A percentile compares a stretch with the other conserved stretches of the same genome.
Conservation (phyloP, 2,329 filamentous ascomycete genomes). For the Rhynchosporium secalis region DNA sequence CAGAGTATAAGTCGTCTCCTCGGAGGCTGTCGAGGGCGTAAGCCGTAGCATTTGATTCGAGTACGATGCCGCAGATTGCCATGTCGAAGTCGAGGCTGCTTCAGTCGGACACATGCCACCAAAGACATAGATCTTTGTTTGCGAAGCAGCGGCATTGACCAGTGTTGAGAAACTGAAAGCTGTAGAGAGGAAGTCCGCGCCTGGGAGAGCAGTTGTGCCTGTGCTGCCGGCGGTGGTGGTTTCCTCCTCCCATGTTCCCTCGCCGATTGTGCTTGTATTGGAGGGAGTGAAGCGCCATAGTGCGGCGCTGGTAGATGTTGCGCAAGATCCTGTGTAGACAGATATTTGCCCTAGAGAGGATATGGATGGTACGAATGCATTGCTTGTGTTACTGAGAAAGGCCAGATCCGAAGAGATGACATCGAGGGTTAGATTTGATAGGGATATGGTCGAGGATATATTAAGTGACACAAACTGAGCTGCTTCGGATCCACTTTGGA, state of each 20-base stretch:
- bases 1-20: conserved; percentile 44
- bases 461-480: conserved; percentile 64
- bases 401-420: conserved; percentile 59
- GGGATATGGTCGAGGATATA: conserved; percentile 57
- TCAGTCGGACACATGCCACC: conserved; percentile 81
- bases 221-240: conserved; percentile 41
- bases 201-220: conserved; percentile 42
- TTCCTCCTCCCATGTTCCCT: conserved; percentile 56
- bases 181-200: conserved; percentile 57
- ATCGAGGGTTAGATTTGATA: conserved; percentile 47
- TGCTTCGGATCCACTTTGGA: conserved; percentile 42
- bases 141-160: conserved; percentile 34
- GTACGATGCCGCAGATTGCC: conserved; percentile 72
- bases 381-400: conserved; percentile 57
- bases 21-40: conserved; percentile 45
- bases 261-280: conserved; percentile 44
- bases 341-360: conserved; percentile 66
- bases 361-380: conserved; percentile 67
- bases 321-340: conserved; percentile 74
- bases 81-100: conserved; percentile 48
- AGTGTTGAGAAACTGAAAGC: conserved; percentile 41
- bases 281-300: conserved; percentile 69
- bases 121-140: conserved; percentile 52
- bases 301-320: conserved; percentile 50
- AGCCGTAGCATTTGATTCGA: conserved; percentile 76